Evolutionary conservation across 106 monocot species (phyloP).

Genomic region (Acorus gramineus): DNA sequence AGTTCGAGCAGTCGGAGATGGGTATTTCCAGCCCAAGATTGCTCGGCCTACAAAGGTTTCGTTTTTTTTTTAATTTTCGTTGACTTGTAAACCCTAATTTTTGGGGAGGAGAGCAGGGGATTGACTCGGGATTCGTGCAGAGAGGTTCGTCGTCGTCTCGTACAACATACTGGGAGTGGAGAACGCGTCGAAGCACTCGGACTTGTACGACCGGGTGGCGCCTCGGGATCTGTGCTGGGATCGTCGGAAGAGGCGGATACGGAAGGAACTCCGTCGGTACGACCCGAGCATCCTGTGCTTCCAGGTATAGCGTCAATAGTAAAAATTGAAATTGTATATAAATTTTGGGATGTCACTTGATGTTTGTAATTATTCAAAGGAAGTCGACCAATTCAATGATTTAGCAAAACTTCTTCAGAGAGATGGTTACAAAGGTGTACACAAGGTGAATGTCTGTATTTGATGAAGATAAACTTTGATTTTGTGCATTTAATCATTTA

Average conservation of each 20-base stretch:
- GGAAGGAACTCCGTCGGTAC: conserved; percentile 32
- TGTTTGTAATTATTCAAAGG: conserved; percentile 16
- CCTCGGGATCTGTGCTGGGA: conserved; percentile 34
- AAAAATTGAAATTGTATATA: neutral
- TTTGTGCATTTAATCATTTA: neutral
- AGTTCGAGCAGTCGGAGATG: no score
- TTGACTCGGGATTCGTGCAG: conserved; percentile 13
- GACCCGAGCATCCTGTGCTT: conserved; percentile 45
- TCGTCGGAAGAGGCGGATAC: conserved; percentile 29
- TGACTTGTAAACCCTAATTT: no score
- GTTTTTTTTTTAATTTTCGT: no score
- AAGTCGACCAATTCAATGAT: conserved; percentile 59
- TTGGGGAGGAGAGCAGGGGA: no score
- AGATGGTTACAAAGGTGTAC: conserved; percentile 49
- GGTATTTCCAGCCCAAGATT: no score
- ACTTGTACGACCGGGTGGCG: conserved; percentile 30
- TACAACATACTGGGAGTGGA: conserved; percentile 56
- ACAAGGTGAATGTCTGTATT: conserved; percentile 25
- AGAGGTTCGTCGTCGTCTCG: conserved; percentile 40
- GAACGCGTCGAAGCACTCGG: conserved; percentile 39
- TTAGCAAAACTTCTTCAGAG: conserved; percentile 29
- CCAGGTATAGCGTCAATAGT: conserved; percentile 22
- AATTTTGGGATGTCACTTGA: neutral
- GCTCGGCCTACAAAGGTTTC: no score
- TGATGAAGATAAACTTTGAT: neutral